Evolutionary conservation across 768 basidiomycete genomes (phyloP).

Genomic region (Crassisporium funariophilum): DNA sequence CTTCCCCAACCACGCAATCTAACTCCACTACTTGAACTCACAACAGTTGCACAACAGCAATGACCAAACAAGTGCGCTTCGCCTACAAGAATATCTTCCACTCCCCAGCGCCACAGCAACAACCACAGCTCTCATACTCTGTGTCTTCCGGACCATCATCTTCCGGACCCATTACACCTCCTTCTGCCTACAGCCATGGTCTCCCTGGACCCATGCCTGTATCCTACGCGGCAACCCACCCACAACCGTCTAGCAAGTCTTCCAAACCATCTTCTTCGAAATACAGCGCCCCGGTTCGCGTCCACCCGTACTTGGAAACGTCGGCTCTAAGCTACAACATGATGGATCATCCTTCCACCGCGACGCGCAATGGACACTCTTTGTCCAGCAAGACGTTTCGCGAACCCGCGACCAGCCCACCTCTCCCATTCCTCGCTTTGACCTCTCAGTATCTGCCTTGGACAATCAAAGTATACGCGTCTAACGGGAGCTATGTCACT

Average conservation of each 20-base stretch:
- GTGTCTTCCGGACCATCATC: slow-evolving; percentile 1
- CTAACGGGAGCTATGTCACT: slow-evolving; percentile 30
- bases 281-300: slow-evolving; percentile 9
- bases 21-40: no score
- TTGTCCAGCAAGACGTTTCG: slow-evolving; percentile 26
- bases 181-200: not conserved
- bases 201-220: not conserved
- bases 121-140: not conserved
- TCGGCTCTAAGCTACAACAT: slow-evolving; percentile 32
- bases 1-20: no score
- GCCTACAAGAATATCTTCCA: slow-evolving; percentile 17
- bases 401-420: slow-evolving; percentile 37
- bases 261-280: slow-evolving; percentile 1
- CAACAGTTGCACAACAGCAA: not conserved
- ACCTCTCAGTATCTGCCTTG: slow-evolving; percentile 34
- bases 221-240: not conserved
- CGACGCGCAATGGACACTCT: slow-evolving; percentile 22
- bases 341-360: slow-evolving; percentile 28
- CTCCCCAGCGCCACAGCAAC: slow-evolving; percentile 6
- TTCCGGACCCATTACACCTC: slow-evolving; percentile 12
- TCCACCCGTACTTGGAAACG: slow-evolving; percentile 31
- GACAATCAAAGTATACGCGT: slow-evolving; percentile 35
- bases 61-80: slow-evolving; percentile 25
- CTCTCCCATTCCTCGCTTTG: slow-evolving; percentile 30
- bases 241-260: not conserved